Conservation (phyloP, 768 basidiomycete species). For the Lentinula sp. region DNA sequence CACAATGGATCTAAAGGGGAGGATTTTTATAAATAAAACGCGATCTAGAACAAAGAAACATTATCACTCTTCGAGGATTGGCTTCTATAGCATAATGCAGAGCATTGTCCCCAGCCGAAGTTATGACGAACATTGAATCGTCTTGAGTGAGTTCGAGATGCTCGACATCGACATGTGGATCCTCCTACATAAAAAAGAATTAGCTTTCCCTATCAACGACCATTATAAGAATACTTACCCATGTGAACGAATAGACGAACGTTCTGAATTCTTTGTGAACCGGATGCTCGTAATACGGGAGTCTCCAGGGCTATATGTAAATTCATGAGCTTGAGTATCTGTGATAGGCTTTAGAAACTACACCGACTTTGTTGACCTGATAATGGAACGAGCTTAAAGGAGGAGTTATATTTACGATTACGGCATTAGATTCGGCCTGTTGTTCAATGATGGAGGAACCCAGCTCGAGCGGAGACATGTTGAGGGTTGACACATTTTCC, state of each 20-base stretch:
- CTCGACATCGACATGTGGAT: conserved; percentile 68
- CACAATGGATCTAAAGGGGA: conserved; percentile 48
- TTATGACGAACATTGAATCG: conserved; percentile 70
- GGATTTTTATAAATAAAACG: background rate
- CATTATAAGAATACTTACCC: conserved; percentile 23
- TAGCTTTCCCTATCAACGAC: background rate
- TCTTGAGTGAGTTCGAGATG: conserved; percentile 49
- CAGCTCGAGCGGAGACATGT: conserved; percentile 30
- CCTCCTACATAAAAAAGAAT: conserved; percentile 40
- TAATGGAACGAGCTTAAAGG: conserved; percentile 63
- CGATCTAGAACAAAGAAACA: conserved; percentile 9
- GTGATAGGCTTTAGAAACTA: background rate
- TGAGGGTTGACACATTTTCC: conserved; percentile 23
- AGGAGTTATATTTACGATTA: conserved; percentile 42
- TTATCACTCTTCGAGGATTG: conserved; percentile 40
- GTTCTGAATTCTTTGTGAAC: conserved; percentile 63
- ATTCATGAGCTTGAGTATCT: conserved; percentile 1
- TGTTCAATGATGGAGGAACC: conserved; percentile 28
- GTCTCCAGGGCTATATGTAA: conserved; percentile 46
- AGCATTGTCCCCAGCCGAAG: conserved; percentile 75
- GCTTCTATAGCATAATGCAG: conserved; percentile 73
- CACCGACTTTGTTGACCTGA: conserved; percentile 40
- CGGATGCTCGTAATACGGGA: conserved; percentile 66
- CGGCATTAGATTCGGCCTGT: conserved; percentile 15
- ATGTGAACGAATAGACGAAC: conserved; percentile 62